Base-by-base conservation (phyloP, 306 rosid species). In the Leucaena leucocephala region DNA sequence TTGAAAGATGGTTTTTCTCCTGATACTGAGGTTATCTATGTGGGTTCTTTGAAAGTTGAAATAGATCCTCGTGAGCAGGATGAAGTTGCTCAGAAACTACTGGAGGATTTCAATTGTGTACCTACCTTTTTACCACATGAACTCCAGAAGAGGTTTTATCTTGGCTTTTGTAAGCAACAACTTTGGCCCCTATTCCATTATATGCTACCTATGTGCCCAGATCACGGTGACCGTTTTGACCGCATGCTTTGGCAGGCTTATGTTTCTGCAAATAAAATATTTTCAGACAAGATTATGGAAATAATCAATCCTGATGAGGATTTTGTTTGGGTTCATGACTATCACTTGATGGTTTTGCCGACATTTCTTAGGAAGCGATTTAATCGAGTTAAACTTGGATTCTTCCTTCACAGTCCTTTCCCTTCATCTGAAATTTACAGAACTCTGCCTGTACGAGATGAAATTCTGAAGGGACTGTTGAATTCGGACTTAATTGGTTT, bases 141-240 rank as follows among this genome's bases (percentile, higher is more conserved):
- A 59, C 80, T 92, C 79, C 87, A 85, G 84, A 90, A 76, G 35
- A 88, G 68, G 72, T 90, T 88, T 49, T 90, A 89, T 76, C 86
- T 85, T 71, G 92, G 94, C 44, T 90, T 88, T 62, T 88, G 92
- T 73, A 92, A 92, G 78, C 92, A 84, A 78, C 92, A 88, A 80
- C 83, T 92, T 17, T 92, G 97, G 97, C 97, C 94, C 22, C 92
- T 92, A 67, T 92, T 92, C 57, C 97, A 92, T 81, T 92, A 92
- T 72, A 92, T 92, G 97, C 83, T 92, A 46, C 94, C 97, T 49
- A 81, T 92, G 82, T 90, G 89, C 76, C 90, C 97, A 5, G 91
- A 87, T 76, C 94, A 92, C 4, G 91, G 97, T 34, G 94, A 92
- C 36, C 90, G 92, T 52, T 92, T 90, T 80, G 89, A 92, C 68